Evolutionary conservation across 345 rosid species (phyloP).

Genomic region (Citrus cavaleriei): DNA sequence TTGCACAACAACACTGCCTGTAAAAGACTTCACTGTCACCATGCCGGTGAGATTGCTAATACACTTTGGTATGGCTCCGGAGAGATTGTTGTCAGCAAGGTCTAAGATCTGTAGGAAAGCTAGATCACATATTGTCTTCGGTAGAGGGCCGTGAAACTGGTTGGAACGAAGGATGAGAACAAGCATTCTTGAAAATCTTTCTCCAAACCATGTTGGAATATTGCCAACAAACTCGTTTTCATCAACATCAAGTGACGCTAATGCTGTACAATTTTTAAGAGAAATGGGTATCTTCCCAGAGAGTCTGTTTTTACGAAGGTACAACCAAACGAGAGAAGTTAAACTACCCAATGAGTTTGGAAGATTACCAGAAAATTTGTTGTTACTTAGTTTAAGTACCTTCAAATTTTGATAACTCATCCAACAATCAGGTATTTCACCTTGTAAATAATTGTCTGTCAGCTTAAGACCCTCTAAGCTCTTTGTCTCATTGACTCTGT

Average conservation of each 20-base stretch:
- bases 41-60: not conserved
- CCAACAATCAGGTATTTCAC: no score
- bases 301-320: not conserved
- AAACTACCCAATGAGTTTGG: no score
- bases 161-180: not conserved
- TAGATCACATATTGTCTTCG: not conserved
- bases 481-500: slow-evolving; percentile 5
- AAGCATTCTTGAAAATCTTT: not conserved
- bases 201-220: slow-evolving; percentile 8
- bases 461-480: slow-evolving; percentile 28
- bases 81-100: slow-evolving; percentile 8
- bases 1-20: not conserved
- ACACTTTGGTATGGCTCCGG: slow-evolving; percentile 8
- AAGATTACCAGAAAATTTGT: no score
- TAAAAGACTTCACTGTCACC: not conserved
- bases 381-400: no score
- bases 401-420: no score
- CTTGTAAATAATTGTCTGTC: slow-evolving; percentile 20
- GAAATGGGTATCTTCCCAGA: not conserved
- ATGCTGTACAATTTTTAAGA: not conserved
- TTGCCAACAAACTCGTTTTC: not conserved
- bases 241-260: not conserved
- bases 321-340: not conserved
- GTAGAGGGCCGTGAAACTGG: slow-evolving; percentile 10
- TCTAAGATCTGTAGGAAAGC: not conserved